Percentiles rank a stretch among this genome's conserved stretches.
These are phyloP conservation scores for Hypoxylon sp. DNA, from an alignment of 2,329 filamentous ascomycete species.

Conservation along the genomic window DNA sequence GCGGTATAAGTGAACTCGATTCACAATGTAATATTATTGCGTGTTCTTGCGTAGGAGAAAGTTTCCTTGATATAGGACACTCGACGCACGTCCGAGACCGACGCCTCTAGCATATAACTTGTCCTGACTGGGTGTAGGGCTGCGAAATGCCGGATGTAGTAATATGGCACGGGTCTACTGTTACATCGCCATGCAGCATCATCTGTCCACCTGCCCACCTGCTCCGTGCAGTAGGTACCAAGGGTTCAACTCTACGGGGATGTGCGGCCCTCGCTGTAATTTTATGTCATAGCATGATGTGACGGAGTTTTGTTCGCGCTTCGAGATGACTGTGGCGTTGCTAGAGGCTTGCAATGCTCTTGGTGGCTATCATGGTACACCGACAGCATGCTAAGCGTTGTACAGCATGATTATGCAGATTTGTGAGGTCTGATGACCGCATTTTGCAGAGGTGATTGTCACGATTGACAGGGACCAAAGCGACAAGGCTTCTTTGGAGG, in stretches of 20 bases:
- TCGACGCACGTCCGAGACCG: not conserved
- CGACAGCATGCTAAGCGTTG: slow-evolving; percentile 22
- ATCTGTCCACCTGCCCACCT: not conserved
- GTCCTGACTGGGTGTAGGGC: slow-evolving; percentile 29
- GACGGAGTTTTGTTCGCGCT: slow-evolving; percentile 6
- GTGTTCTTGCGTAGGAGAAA: not conserved
- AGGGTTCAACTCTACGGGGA: slow-evolving; percentile 19
- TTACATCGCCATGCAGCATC: slow-evolving; percentile 28
- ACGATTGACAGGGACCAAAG: slow-evolving; percentile 40
- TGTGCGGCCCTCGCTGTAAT: slow-evolving; percentile 1
- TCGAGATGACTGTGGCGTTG: not conserved
- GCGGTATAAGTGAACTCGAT: not conserved
- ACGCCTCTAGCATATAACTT: not conserved
- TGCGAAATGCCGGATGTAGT: slow-evolving; percentile 37
- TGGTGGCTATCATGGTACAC: slow-evolving; percentile 7
- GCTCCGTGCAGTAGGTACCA: slow-evolving; percentile 15
- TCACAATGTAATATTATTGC: not conserved
- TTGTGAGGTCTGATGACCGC: slow-evolving; percentile 41
- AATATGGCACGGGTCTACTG: slow-evolving; percentile 35
- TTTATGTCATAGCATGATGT: slow-evolving; percentile 6
- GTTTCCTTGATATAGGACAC: not conserved
- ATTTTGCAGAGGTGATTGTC: slow-evolving; percentile 38
- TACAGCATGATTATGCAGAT: slow-evolving; percentile 32
- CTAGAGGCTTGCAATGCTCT: not conserved
- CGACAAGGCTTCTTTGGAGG: slow-evolving; percentile 19